Conservation (phyloP, 306 rosid genomes). For the Gastrolobium bilobum region DNA sequence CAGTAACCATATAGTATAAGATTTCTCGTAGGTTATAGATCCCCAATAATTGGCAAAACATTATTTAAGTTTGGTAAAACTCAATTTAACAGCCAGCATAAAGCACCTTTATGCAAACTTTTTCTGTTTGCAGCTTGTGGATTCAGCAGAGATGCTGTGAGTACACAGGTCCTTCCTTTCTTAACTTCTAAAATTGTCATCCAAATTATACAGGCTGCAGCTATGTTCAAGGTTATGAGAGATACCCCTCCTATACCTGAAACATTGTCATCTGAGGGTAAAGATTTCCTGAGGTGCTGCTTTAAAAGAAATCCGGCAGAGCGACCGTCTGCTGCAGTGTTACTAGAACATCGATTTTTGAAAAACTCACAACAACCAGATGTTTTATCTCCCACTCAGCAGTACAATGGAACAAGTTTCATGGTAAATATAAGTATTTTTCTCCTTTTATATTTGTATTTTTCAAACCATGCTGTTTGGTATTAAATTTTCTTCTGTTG, state of each 20-base stretch:
- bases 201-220: slow-evolving; percentile 78
- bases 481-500: slow-evolving; percentile 38
- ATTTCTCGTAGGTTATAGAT: neutral
- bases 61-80: slow-evolving; percentile 4
- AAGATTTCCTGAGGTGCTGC: slow-evolving; percentile 83
- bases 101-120: slow-evolving; percentile 38
- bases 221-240: slow-evolving; percentile 89
- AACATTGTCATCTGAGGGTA: slow-evolving; percentile 76
- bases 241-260: slow-evolving; percentile 88
- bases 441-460: slow-evolving; percentile 28
- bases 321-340: slow-evolving; percentile 71
- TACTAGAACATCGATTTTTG: slow-evolving; percentile 84
- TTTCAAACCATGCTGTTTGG: slow-evolving; percentile 26
- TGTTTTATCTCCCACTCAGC: slow-evolving; percentile 50
- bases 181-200: slow-evolving; percentile 42
- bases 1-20: neutral
- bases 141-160: slow-evolving; percentile 33
- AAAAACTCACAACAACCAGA: slow-evolving; percentile 69
- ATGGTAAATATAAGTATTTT: slow-evolving; percentile 57
- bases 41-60: neutral
- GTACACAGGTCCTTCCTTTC: slow-evolving; percentile 15
- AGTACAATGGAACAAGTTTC: slow-evolving; percentile 52
- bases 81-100: neutral
- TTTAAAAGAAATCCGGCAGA: slow-evolving; percentile 92
- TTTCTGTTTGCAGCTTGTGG: slow-evolving; percentile 26